These are phyloP conservation scores for Fragilaria radians DNA, from an alignment of 108 stramenopile species.

Conservation along the genomic window DNA sequence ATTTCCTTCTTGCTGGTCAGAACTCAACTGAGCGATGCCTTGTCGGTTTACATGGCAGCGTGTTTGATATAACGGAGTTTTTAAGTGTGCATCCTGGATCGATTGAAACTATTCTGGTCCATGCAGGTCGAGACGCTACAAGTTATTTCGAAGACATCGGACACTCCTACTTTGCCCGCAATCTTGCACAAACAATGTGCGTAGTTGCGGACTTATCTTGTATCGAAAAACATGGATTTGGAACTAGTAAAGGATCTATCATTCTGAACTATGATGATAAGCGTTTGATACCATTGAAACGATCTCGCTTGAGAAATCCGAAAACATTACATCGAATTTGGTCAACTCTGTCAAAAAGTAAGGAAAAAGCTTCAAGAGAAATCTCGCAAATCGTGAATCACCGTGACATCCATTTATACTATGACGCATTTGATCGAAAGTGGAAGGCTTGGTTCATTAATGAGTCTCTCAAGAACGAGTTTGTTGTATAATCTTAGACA, in stretches of 20 bases:
- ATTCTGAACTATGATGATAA: background rate
- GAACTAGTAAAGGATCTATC: slow-evolving; percentile 8
- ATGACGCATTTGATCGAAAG: slow-evolving; percentile 55
- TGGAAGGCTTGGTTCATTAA: slow-evolving; percentile 76
- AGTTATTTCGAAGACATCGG: slow-evolving; percentile 87
- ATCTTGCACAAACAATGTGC: slow-evolving; percentile 42
- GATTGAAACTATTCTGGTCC: slow-evolving; percentile 86
- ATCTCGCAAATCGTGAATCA: slow-evolving; percentile 55
- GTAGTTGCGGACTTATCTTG: slow-evolving; percentile 51
- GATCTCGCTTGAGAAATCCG: background rate
- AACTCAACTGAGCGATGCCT: slow-evolving; percentile 57
- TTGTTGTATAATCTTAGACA: too few species aligned
- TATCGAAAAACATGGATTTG: background rate
- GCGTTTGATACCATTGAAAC: background rate
- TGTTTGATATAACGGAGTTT: slow-evolving; percentile 89
- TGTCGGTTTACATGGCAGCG: slow-evolving; percentile 83
- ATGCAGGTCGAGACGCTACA: slow-evolving; percentile 86
- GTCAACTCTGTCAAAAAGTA: slow-evolving; percentile 5
- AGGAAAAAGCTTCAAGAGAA: slow-evolving; percentile 2
- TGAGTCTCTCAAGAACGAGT: background rate
- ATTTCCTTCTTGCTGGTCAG: slow-evolving; percentile 68
- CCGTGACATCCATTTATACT: too few species aligned
- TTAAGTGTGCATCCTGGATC: slow-evolving; percentile 85
- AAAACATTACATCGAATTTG: slow-evolving; percentile 3
- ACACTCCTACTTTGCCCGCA: slow-evolving; percentile 65